Evolutionary conservation across 2,329 filamentous ascomycete species (phyloP).

Genomic region (Trichoderma sp.): DNA sequence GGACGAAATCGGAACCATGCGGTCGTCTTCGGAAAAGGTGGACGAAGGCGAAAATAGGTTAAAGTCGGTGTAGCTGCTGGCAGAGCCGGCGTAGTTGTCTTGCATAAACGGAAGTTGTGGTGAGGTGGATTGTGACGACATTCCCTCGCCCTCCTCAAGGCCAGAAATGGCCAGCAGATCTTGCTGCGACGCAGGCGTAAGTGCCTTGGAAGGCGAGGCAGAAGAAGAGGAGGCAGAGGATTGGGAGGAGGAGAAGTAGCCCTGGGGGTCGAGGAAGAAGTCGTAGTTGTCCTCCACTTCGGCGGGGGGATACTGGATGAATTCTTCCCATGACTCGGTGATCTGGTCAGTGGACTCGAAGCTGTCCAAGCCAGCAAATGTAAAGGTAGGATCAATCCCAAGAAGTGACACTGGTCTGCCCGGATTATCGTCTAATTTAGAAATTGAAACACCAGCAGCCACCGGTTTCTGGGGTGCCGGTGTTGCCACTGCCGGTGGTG

Average conservation of each 20-base stretch:
- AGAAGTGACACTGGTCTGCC: slow-evolving; percentile 10
- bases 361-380: slow-evolving; percentile 25
- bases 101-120: slow-evolving; percentile 40
- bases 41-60: slow-evolving; percentile 53
- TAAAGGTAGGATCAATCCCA: slow-evolving; percentile 25
- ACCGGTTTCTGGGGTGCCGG: slow-evolving; percentile 19
- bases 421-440: not conserved
- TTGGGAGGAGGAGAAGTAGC: slow-evolving; percentile 43
- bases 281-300: slow-evolving; percentile 41
- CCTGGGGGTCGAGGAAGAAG: slow-evolving; percentile 45
- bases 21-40: slow-evolving; percentile 49
- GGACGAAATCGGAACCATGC: slow-evolving; percentile 32
- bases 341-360: slow-evolving; percentile 18
- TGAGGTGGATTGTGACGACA: slow-evolving; percentile 8
- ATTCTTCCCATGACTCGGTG: slow-evolving; percentile 45
- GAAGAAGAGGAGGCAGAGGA: slow-evolving; percentile 29
- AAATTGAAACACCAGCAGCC: not conserved
- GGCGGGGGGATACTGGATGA: slow-evolving; percentile 42
- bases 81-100: slow-evolving; percentile 6
- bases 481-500: slow-evolving; percentile 21
- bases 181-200: slow-evolving; percentile 28
- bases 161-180: slow-evolving; percentile 21
- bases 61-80: slow-evolving; percentile 51
- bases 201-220: slow-evolving; percentile 27
- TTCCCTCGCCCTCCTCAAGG: slow-evolving; percentile 5